Conservation (phyloP, 129 eudicot genomes). For the Ambrosia trifida region DNA sequence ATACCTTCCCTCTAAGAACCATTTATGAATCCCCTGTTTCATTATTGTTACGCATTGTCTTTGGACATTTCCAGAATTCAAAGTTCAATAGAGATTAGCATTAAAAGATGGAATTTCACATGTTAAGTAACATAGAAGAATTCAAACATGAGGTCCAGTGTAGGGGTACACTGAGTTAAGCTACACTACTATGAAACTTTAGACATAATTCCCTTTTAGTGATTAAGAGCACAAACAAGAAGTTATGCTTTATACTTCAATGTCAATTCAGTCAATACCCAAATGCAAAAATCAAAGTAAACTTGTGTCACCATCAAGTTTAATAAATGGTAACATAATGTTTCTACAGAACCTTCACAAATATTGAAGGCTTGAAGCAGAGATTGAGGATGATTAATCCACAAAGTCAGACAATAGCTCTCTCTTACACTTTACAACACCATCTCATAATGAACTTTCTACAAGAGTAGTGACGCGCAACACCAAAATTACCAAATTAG, state of each 20-base stretch:
- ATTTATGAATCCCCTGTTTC: slow-evolving; percentile 2
- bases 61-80: neutral
- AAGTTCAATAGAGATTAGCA: neutral
- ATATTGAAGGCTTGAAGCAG: neutral
- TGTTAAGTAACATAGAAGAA: slow-evolving; percentile 5
- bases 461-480: neutral
- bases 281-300: neutral
- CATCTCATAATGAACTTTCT: slow-evolving; percentile 7
- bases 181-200: neutral
- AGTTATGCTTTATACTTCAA: neutral
- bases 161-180: neutral
- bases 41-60: neutral
- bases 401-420: slow-evolving; percentile 2
- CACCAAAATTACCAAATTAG: no score
- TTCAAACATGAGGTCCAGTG: neutral
- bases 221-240: neutral
- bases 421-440: neutral
- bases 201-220: neutral
- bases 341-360: neutral
- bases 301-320: slow-evolving; percentile 9
- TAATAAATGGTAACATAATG: neutral
- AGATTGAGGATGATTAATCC: neutral
- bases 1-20: slow-evolving; percentile 3
- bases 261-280: neutral
- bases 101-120: neutral